Evolutionary conservation across 164 flowering plant species (phyloP), one percentile per base, ranked within the genome.

Genomic region (Litsea cubeba): DNA sequence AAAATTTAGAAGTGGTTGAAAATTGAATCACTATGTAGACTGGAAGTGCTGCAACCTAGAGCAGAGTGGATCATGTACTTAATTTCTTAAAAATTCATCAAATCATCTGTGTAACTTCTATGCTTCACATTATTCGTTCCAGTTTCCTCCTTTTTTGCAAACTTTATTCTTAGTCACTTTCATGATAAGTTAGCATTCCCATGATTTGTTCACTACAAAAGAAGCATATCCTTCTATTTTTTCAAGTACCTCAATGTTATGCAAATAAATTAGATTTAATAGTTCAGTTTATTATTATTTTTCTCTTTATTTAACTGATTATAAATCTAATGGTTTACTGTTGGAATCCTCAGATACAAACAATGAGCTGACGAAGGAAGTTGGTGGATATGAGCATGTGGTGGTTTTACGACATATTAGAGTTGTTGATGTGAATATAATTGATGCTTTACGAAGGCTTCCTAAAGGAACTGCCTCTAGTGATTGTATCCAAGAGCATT

Each of bases 371-470:
- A 88, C 90, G 26, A 81, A 40, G 75, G 97, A 96, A 84, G 90
- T 96, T 50, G 99, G 99, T 66, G 99, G 99, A 73, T 96, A 96
- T 78, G 89, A 92, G 65, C 84, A 96, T 86, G 87, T 96, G 62
- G 73, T 70, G 68, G 99, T 94, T 49, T 79, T 89, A 67, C 84
- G 69, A 71, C 74, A 85, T 69, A 74, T 89, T 46, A 89, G 85
- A 81, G 97, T 91, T 80, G 94, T 96, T 62, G 95, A 92, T 85
- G 90, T 88, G 72, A 84, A 84, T 77, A 62, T 85, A 35, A 75
- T 94, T 79, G 92, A 91, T 23, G 79, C 76, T 75, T 46, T 91
- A 20, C 84, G 86, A 50, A 81, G 82, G 24, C 88, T 94, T 65
- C 97, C 97, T 26, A 88, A 86, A 73, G 99, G 99, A 79, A 87